Percentiles rank a stretch among this genome's conserved stretches.
Conservation (phyloP, 306 rosid species). For the Trifolium fragiferum region DNA sequence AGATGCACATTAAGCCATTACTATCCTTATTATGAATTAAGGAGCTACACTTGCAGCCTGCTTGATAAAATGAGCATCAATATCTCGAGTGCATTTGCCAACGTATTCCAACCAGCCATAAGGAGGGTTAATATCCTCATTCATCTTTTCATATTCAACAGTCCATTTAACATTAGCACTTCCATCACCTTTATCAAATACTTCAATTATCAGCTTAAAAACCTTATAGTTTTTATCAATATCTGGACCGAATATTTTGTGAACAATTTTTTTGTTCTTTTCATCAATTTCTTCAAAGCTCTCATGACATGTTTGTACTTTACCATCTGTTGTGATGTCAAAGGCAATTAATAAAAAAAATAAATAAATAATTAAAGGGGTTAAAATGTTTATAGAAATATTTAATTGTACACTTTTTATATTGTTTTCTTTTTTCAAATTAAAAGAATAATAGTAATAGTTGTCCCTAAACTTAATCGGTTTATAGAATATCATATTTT, state of each 20-base stretch:
- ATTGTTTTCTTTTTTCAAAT: too few species aligned
- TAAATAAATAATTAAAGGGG: not conserved
- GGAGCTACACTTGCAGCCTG: not conserved
- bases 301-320: slow-evolving; percentile 2
- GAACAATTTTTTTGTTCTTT: not conserved
- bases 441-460: too few species aligned
- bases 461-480: too few species aligned
- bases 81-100: not conserved
- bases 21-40: not conserved
- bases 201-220: not conserved
- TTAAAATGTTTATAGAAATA: too few species aligned
- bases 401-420: too few species aligned
- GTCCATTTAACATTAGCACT: not conserved
- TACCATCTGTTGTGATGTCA: not conserved
- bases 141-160: not conserved
- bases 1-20: not conserved
- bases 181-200: not conserved
- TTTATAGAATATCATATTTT: too few species aligned
- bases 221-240: not conserved
- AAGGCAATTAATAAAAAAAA: not conserved
- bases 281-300: not conserved
- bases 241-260: not conserved
- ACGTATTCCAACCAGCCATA: not conserved
- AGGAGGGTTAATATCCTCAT: not conserved
- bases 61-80: not conserved